Evolutionary conservation across 1,284 basidiomycete species (phyloP), one percentile per base, ranked within the genome.

Genomic region (Fomitiporia mediterranea): DNA sequence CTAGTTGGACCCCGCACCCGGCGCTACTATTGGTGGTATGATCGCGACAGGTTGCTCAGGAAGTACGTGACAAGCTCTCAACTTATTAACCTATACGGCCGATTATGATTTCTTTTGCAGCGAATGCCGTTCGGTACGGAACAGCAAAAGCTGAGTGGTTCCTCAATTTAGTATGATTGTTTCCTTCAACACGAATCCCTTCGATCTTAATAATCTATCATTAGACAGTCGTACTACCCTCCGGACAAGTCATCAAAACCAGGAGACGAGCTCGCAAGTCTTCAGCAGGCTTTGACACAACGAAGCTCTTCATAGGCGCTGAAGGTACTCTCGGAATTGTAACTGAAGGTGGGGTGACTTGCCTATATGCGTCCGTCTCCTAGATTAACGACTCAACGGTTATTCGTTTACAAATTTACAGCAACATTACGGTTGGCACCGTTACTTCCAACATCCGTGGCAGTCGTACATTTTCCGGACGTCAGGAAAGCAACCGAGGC

Each of bases 261-360:
- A 83, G 95, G 2, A 79, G 83, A 39, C 75, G 91, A 35, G 88
- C 95, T 0, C 77, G 88, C 47, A 98, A 98, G 68, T 95, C 91
- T 0, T 87, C 91, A 0, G 93, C 93, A 0, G 95, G 95, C 1
- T 94, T 92, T 53, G 94, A 98, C 65, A 76, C 84, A 1, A 95
- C 93, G 1, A 94, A 95, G 64, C 70, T 98, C 15, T 98, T 98
- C 72, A 89, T 97, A 52, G 94, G 95, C 17, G 91, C 94, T 0
- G 95, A 98, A 68, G 95, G 95, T 0, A 98, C 94, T 0, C 73
- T 98, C 23, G 95, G 95, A 0, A 91, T 98, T 54, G 80, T 98
- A 32, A 95, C 92, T 0, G 94, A 97, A 78, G 84, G 88, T 86
- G 57, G 28, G 6, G 35, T 40, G n/a, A n/a, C 3, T 17, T 38